A percentile compares a stretch with the other conserved stretches of the same genome.
phyloP scores from a whole-genome alignment of 2,329 filamentous ascomycete species.

The Fusarium duplospermum region DNA sequence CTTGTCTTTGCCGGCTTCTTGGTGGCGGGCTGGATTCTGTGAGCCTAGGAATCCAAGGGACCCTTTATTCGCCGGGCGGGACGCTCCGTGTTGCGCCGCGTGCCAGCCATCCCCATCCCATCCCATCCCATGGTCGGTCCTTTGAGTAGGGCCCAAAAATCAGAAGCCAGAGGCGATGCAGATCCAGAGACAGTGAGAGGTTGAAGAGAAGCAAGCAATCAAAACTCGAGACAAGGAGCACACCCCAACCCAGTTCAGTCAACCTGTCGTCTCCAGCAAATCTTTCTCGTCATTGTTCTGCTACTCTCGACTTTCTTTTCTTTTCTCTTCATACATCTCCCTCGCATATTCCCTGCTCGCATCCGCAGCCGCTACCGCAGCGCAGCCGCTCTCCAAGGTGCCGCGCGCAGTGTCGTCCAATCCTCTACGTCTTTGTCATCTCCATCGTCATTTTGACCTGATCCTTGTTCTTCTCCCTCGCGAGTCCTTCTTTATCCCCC shows the following conservation, averaged over 20 bases:
- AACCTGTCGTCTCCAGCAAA: conserved; percentile 25
- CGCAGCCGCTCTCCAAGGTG: not conserved
- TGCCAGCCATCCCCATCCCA: conserved; percentile 35
- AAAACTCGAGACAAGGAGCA: conserved; percentile 37
- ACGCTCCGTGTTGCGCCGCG: conserved; percentile 40
- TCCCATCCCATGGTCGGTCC: conserved; percentile 17
- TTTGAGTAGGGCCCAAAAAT: conserved; percentile 18
- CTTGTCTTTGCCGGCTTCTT: conserved; percentile 10
- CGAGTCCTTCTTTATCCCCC: conserved; percentile 25
- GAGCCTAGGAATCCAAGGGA: conserved; percentile 19
- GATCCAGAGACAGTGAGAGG: conserved; percentile 35
- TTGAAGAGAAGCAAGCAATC: conserved; percentile 31
- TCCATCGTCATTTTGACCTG: conserved; percentile 37
- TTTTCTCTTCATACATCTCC: not conserved
- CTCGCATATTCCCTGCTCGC: conserved; percentile 2
- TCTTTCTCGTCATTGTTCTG: conserved; percentile 22
- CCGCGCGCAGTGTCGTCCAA: conserved; percentile 19
- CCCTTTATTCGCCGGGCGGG: conserved; percentile 38
- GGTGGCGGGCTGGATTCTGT: conserved; percentile 21
- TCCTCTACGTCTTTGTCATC: conserved; percentile 35
- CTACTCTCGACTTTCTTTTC: not conserved
- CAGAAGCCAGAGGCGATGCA: conserved; percentile 35
- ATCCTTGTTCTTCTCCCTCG: conserved; percentile 35
- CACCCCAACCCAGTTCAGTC: conserved; percentile 18
- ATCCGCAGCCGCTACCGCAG: conserved; percentile 13